Evolutionary conservation across 2,329 filamentous ascomycete genomes (phyloP).

Genomic region (Ceratocystis alfenasii): DNA sequence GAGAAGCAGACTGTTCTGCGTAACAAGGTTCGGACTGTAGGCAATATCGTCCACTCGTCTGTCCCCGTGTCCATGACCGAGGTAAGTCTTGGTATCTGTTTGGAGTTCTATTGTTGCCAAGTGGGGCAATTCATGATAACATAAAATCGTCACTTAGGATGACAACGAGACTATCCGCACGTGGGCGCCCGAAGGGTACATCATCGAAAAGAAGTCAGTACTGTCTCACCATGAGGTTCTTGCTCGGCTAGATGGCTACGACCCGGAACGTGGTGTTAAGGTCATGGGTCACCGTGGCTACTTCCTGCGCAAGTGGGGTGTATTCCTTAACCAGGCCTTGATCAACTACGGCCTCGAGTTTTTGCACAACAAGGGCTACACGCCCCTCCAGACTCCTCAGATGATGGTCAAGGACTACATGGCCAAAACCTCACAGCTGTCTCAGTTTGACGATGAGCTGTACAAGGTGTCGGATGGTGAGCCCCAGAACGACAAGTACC

Average conservation of each 20-base stretch:
- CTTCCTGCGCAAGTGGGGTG: conserved; percentile 78
- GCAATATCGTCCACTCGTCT: conserved; percentile 61
- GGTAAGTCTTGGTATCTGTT: conserved; percentile 31
- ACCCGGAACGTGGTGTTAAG: conserved; percentile 85
- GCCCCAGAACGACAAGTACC: conserved; percentile 72
- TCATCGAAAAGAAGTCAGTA: conserved; percentile 59
- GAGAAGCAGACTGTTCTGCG: conserved; percentile 65
- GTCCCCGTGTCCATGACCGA: conserved; percentile 77
- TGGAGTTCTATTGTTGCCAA: conserved; percentile 26
- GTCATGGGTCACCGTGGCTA: conserved; percentile 91
- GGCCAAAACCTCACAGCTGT: conserved; percentile 95
- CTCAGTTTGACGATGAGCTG: conserved; percentile 93
- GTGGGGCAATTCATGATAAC: too few relatives aligned
- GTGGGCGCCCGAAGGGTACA: conserved; percentile 68
- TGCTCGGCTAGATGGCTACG: conserved; percentile 76
- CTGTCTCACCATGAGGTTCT: conserved; percentile 95
- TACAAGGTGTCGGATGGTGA: conserved; percentile 93
- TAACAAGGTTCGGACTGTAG: conserved; percentile 70
- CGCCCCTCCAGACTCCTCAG: conserved; percentile 71
- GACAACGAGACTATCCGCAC: conserved; percentile 66
- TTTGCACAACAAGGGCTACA: conserved; percentile 68
- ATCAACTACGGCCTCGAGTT: conserved; percentile 94
- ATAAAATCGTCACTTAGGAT: conserved; percentile 38
- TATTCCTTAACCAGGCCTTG: conserved; percentile 77
- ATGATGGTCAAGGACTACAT: conserved; percentile 95